Conservation (phyloP, 805 yeast genomes). For the Myxozyma neotropica region DNA sequence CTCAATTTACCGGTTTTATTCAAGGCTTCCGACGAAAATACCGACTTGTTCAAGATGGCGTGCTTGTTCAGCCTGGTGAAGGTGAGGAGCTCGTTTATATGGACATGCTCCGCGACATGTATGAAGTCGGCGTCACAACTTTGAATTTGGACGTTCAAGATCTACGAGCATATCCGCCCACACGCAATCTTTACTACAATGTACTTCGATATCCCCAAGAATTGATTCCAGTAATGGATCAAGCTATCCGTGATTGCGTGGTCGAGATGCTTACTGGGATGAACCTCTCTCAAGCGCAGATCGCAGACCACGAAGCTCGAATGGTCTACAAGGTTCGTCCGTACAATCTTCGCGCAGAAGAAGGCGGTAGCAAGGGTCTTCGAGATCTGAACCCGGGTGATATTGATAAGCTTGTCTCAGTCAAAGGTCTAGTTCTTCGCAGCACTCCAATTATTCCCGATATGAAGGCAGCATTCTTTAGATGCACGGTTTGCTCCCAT, state of each 20-base stretch:
- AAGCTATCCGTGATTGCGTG: conserved; percentile 86
- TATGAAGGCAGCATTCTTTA: conserved; percentile 96
- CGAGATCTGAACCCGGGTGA: conserved; percentile 92
- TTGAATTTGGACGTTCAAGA: conserved; percentile 83
- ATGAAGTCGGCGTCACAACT: conserved; percentile 75
- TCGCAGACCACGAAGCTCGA: conserved; percentile 30
- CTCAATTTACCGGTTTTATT: conserved; percentile 76
- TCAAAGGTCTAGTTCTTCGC: conserved; percentile 88
- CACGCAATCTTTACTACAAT: conserved; percentile 81
- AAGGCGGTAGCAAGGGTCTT: conserved; percentile 68
- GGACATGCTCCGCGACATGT: conserved; percentile 70
- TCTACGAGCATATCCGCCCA: conserved; percentile 70
- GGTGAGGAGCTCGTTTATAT: conserved; percentile 79
- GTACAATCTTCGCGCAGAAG: conserved; percentile 58
- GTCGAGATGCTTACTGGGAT: conserved; percentile 65
- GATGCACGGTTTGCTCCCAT: conserved; percentile 93
- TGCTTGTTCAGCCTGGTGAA: conserved; percentile 48
- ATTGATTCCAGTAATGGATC: conserved; percentile 97
- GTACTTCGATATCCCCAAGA: conserved; percentile 93
- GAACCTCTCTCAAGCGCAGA: conserved; percentile 29
- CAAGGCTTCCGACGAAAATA: conserved; percentile 80
- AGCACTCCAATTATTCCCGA: conserved; percentile 93
- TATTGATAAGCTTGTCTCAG: conserved; percentile 86
- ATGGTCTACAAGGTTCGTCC: conserved; percentile 83
- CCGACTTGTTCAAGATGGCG: conserved; percentile 57